These are phyloP conservation scores for Aspergillus niger DNA, from an alignment of 2,329 filamentous ascomycete species.

Conservation along the genomic window DNA sequence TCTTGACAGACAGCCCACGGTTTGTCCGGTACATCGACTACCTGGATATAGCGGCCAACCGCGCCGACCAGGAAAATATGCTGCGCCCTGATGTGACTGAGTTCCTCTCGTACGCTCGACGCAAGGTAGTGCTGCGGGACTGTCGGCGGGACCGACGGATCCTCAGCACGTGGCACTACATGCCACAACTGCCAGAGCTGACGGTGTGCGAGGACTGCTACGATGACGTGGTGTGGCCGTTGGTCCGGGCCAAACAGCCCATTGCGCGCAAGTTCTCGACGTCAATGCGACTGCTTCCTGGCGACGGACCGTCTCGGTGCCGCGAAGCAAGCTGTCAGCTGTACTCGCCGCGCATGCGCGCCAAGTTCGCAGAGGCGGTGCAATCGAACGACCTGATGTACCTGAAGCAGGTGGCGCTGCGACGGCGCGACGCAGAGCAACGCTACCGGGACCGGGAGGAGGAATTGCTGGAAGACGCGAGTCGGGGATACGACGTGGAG, in stretches of 20 bases:
- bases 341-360: slow-evolving; percentile 77
- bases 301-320: slow-evolving; percentile 44
- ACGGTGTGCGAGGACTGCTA: slow-evolving; percentile 88
- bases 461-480: slow-evolving; percentile 59
- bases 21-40: slow-evolving; percentile 60
- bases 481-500: slow-evolving; percentile 56
- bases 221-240: slow-evolving; percentile 73
- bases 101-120: slow-evolving; percentile 65
- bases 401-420: slow-evolving; percentile 63
- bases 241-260: slow-evolving; percentile 55
- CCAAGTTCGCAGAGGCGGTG: slow-evolving; percentile 68
- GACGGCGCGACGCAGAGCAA: slow-evolving; percentile 59
- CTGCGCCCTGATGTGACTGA: slow-evolving; percentile 56
- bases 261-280: slow-evolving; percentile 68
- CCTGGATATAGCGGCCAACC: slow-evolving; percentile 56
- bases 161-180: slow-evolving; percentile 73
- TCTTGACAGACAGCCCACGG: slow-evolving; percentile 63
- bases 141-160: slow-evolving; percentile 67
- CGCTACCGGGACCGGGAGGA: slow-evolving; percentile 60
- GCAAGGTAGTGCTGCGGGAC: slow-evolving; percentile 60
- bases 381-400: slow-evolving; percentile 66
- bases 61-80: slow-evolving; percentile 32
- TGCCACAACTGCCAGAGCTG: slow-evolving; percentile 73
- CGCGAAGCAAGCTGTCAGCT: slow-evolving; percentile 67
- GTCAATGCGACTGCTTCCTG: slow-evolving; percentile 59